These are phyloP conservation scores for Apiotrichum veenhuisii DNA, from an alignment of 1,284 basidiomycete genomes.

Conservation along the genomic window DNA sequence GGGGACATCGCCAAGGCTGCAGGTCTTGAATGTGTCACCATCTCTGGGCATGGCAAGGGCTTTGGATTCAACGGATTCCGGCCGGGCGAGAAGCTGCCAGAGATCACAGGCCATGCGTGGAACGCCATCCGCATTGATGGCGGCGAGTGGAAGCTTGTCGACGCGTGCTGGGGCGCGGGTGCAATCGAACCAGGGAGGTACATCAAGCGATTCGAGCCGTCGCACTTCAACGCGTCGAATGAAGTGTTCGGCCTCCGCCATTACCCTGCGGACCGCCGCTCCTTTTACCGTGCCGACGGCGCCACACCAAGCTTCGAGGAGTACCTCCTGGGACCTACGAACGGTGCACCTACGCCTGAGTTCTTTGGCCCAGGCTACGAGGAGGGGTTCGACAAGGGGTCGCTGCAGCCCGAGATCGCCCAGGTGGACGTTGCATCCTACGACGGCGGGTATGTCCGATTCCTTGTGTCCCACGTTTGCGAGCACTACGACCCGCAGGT, in stretches of 20 bases:
- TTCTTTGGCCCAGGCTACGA: not conserved
- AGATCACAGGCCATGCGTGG: constrained; percentile 13
- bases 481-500: constrained; percentile 6
- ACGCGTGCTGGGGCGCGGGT: constrained; percentile 20
- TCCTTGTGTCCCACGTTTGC: constrained; percentile 8
- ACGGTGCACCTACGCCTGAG: constrained; percentile 2
- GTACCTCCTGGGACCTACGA: constrained; percentile 1
- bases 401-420: not conserved
- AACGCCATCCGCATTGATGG: constrained; percentile 15
- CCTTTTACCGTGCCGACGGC: constrained; percentile 1
- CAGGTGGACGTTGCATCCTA: not conserved
- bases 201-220: constrained; percentile 4
- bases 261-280: constrained; percentile 2
- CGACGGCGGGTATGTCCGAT: constrained; percentile 1
- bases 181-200: not conserved
- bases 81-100: not conserved
- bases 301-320: constrained; percentile 4
- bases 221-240: constrained; percentile 9
- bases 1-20: constrained; percentile 3
- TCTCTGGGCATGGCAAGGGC: constrained; percentile 15
- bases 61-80: constrained; percentile 2
- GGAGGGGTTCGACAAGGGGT: not conserved
- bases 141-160: constrained; percentile 18
- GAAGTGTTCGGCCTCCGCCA: constrained; percentile 9
- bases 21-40: constrained; percentile 3